These are phyloP conservation scores for Fraxinus sp. DNA, from an alignment of 305 asterid species.

Conservation along the genomic window DNA sequence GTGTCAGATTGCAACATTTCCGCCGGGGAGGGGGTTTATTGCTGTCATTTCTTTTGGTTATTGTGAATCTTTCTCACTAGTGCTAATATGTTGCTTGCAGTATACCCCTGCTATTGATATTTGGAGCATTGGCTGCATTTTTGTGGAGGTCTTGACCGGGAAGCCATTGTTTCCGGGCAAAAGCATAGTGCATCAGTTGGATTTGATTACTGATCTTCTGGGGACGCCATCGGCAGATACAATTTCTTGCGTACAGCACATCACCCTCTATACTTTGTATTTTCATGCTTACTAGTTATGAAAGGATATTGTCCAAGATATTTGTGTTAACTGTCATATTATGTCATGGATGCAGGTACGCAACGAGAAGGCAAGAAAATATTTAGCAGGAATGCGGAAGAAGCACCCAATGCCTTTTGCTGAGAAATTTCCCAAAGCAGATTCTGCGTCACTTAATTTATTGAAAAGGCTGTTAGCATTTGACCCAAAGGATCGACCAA, in stretches of 20 bases:
- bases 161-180: conserved; percentile 60
- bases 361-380: conserved; percentile 56
- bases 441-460: conserved; percentile 44
- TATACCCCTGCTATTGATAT: conserved; percentile 57
- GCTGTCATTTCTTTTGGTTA: background rate
- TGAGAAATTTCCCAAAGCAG: conserved; percentile 38
- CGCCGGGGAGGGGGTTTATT: background rate
- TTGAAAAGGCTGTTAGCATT: conserved; percentile 47
- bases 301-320: background rate
- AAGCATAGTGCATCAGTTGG: conserved; percentile 62
- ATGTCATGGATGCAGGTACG: conserved; percentile 39
- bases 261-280: background rate
- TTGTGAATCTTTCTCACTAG: background rate
- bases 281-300: background rate
- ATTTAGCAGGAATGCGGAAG: conserved; percentile 46
- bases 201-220: conserved; percentile 50
- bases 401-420: conserved; percentile 38
- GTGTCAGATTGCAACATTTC: conserved; percentile 31
- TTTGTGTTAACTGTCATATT: background rate
- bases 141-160: conserved; percentile 54
- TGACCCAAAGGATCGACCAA: conserved; percentile 57
- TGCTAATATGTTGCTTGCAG: conserved; percentile 32
- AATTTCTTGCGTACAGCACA: conserved; percentile 36
- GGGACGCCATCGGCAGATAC: conserved; percentile 53
- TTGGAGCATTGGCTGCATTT: conserved; percentile 59